Base-by-base conservation (phyloP, 768 basidiomycete genomes). In the Kondoa malvinella region DNA sequence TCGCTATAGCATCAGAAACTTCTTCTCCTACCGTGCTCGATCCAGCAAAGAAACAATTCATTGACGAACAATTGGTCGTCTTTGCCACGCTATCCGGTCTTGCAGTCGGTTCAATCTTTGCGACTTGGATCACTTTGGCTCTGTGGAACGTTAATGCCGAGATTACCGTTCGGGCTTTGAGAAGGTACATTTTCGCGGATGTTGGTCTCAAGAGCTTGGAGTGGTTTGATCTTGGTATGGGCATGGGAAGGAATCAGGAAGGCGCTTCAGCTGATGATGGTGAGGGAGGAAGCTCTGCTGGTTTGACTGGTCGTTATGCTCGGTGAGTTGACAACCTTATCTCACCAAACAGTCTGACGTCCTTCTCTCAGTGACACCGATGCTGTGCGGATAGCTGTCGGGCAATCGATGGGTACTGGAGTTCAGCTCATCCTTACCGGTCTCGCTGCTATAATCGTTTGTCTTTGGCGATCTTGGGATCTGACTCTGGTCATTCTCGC, bases 401-500 rank as follows among this genome's bases (percentile, higher is more conserved):
- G 90, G 1, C 82, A 89, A 50, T 86, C 86, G 16, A 80, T 86
- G 29, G 92, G 91, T 29, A 82, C 84, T 71, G 76, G 88, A 68
- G 74, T 96, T 57, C 89, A 92, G 76, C 84, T 91, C 77, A 77
- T 89, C 65, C 86, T 85, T 1, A 92, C 91, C 1, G 83, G 84
- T 71, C 64, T 92, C 64, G 83, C 88, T 32, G 86, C 86, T 74
- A 84, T 96, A 71, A 76, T 84, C 64, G 85, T 99, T 71, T 89
- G 88, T 21, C 87, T 99, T 76, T 72, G 79, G 65, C 85, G 86
- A 71, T 88, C 89, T 1, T 89, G 84, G 78, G 78, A 85, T 0
- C 84, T 99, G 68, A 87, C 95, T 27, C 83, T 95, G 66, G 88
- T 99, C 78, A 89, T 95, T 74, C 87, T 97, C 67, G 86, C 87